Evolutionary conservation across 805 yeast genomes (phyloP), one percentile per base, ranked within the genome.

Genomic region (Soucietia sequanensis): DNA sequence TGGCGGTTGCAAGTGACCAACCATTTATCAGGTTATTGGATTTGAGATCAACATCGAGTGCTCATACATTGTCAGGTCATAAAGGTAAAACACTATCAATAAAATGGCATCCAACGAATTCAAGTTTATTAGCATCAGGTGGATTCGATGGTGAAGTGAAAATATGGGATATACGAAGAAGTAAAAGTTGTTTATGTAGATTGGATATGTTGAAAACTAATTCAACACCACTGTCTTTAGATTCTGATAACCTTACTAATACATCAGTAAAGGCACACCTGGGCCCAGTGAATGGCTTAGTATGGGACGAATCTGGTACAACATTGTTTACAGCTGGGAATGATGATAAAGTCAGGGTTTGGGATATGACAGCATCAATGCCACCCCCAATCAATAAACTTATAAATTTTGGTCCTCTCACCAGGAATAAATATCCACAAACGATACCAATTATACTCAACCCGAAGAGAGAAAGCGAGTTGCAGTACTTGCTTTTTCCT

Each of bases 151-250:
- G 97, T 0, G 81, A 81, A 30, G 80, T 84, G 6, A 72, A 84
- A 34, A 53, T 90, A 0, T 90, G 97, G 97, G 98, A 90, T 54
- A 73, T 88, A 8, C 62, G 98, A 30, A 62, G 84, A 31, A 76
- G 86, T 16, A 67, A 70, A 12, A 73, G 83, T 23, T 81, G 87
- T 48, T 56, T 86, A 16, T 70, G 80, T 28, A 69, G 79, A 11
- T 58, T 87, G 38, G 90, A 87, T 50, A 65, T 78, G 65, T 57
- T 69, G 26, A 60, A 71, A 12, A 71, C 79, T 1, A 65, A 60
- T 30, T 35, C 44, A 16, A 35, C 39, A 8, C 41, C 44, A 14
- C 24, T 38, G 21, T 49, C 42, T 15, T 18, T 37, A 5, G 34
- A 28, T 20, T 18, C 24, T 5, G 52, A 53, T 22, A 65, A 65